Percentiles rank a stretch among this genome's conserved stretches.
phyloP scores from a whole-genome alignment of 106 monocot species.

The Gastrodia elata region DNA sequence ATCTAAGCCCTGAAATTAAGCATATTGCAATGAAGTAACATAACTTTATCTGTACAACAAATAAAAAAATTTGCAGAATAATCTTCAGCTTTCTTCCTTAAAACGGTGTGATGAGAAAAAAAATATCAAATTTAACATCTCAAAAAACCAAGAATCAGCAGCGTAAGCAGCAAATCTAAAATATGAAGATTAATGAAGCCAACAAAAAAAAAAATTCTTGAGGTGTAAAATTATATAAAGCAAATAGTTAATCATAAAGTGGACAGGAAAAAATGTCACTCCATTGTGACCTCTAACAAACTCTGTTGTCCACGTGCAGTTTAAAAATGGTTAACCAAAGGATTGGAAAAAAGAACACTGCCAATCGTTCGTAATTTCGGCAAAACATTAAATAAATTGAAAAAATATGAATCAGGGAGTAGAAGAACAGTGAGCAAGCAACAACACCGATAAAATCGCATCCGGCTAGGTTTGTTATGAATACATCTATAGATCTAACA shows the following conservation, averaged over 20 bases:
- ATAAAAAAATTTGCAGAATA: not conserved
- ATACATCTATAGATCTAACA: not conserved
- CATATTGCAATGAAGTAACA: not conserved
- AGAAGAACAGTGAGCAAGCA: not conserved
- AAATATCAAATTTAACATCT: not conserved
- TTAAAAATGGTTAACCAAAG: not conserved
- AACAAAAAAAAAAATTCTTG: not conserved
- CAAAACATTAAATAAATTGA: not conserved
- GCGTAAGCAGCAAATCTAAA: not conserved
- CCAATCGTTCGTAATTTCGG: not conserved
- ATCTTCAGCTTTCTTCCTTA: not conserved
- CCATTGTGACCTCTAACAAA: not conserved
- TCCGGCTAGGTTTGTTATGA: conserved; percentile 1
- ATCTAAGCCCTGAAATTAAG: conserved; percentile 54
- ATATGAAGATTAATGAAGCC: not conserved
- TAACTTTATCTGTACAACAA: not conserved
- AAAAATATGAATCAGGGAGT: not conserved
- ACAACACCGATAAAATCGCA: not conserved
- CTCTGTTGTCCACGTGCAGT: not conserved
- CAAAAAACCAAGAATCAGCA: not conserved
- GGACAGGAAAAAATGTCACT: not conserved
- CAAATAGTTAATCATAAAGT: not conserved
- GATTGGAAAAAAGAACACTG: not conserved
- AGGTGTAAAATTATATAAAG: not conserved
- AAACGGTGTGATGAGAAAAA: not conserved